A percentile compares a stretch with the other conserved stretches of the same genome.
These are phyloP conservation scores for Aphanocladium album DNA, from an alignment of 2,329 filamentous ascomycete genomes.

Conservation along the genomic window DNA sequence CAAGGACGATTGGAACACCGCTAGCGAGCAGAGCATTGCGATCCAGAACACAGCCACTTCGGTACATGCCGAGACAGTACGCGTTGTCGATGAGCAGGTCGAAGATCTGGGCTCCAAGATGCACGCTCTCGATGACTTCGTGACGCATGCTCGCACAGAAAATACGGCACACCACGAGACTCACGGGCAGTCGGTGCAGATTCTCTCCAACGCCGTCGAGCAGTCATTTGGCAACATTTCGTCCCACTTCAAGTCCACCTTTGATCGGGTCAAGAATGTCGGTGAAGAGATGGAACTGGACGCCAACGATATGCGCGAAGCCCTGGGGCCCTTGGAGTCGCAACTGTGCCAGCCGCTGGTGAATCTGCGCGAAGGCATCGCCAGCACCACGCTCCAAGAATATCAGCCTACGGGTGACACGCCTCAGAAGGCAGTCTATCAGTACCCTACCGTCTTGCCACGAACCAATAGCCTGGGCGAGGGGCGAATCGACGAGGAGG, in stretches of 20 bases:
- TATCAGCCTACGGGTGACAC: constrained; percentile 84
- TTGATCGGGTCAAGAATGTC: constrained; percentile 63
- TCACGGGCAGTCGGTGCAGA: constrained; percentile 61
- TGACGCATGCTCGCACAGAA: constrained; percentile 72
- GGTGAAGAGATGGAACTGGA: constrained; percentile 61
- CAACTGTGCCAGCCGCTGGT: constrained; percentile 64
- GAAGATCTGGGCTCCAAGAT: constrained; percentile 84
- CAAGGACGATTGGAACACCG: constrained; percentile 78
- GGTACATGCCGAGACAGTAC: constrained; percentile 84
- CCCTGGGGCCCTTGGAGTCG: constrained; percentile 55
- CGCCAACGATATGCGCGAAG: constrained; percentile 51
- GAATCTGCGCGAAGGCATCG: constrained; percentile 65
- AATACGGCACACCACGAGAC: constrained; percentile 72
- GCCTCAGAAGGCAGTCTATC: constrained; percentile 74
- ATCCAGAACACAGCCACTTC: constrained; percentile 80
- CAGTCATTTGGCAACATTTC: constrained; percentile 68
- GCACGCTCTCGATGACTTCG: constrained; percentile 84
- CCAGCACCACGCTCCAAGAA: constrained; percentile 62
- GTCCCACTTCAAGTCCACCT: constrained; percentile 63
- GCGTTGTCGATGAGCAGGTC: constrained; percentile 86
- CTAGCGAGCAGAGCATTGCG: constrained; percentile 73
- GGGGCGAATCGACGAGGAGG: constrained; percentile 30
- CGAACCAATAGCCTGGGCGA: constrained; percentile 57
- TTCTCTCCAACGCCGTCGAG: constrained; percentile 63
- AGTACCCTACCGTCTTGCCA: constrained; percentile 74